These are phyloP conservation scores for Tuber aestivum DNA, from an alignment of 495 filamentous ascomycete genomes.

Conservation along the genomic window DNA sequence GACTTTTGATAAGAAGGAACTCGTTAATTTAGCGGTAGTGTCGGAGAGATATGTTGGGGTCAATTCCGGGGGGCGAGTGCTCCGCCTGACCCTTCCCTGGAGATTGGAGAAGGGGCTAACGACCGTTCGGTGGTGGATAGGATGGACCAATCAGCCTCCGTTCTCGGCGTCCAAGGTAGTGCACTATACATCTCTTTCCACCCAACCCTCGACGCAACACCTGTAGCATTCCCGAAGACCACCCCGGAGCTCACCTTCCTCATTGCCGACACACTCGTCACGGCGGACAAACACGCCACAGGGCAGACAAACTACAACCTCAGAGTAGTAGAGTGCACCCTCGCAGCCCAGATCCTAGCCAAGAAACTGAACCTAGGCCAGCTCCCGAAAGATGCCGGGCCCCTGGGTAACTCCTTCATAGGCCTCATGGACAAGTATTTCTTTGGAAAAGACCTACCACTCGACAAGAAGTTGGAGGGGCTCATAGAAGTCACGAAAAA, in stretches of 20 bases:
- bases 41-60: constrained; percentile 92
- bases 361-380: constrained; percentile 55
- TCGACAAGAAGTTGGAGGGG: constrained; percentile 51
- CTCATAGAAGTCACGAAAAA: constrained; percentile 61
- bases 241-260: constrained; percentile 81
- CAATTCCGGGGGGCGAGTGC: constrained; percentile 79
- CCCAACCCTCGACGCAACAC: constrained; percentile 65
- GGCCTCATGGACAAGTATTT: constrained; percentile 82
- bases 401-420: constrained; percentile 73
- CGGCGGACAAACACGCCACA: constrained; percentile 88
- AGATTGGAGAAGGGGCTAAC: background rate
- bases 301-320: constrained; percentile 93
- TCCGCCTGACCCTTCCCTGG: background rate
- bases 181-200: constrained; percentile 87
- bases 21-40: constrained; percentile 86
- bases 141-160: constrained; percentile 98
- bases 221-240: constrained; percentile 78
- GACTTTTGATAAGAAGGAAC: constrained; percentile 75
- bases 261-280: constrained; percentile 88
- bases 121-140: constrained; percentile 39
- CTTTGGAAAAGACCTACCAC: constrained; percentile 52
- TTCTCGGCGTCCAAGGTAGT: constrained; percentile 77
- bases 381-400: constrained; percentile 72
- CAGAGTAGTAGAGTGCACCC: constrained; percentile 86
- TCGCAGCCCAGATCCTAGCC: constrained; percentile 72